Conservation (phyloP, 768 basidiomycete species). For the Kwoniella europaea region DNA sequence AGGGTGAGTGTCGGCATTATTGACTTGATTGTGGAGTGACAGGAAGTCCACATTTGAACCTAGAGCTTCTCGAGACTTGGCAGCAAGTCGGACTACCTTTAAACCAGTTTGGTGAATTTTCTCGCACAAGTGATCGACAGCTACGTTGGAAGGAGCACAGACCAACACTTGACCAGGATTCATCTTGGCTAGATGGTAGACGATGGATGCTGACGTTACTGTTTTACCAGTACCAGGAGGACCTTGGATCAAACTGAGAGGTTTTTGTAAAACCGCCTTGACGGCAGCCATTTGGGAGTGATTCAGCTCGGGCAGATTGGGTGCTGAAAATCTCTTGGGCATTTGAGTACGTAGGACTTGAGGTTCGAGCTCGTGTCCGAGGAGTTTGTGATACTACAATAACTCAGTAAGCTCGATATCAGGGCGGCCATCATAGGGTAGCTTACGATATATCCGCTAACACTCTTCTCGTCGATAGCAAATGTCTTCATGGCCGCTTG, state of each 20-base stretch:
- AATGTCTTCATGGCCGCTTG: slow-evolving; percentile 99
- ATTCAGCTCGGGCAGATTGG: slow-evolving; percentile 95
- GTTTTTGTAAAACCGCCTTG: slow-evolving; percentile 97
- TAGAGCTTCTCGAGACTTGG: slow-evolving; percentile 96
- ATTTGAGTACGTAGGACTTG: slow-evolving; percentile 74
- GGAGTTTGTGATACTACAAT: slow-evolving; percentile 92
- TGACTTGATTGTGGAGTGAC: slow-evolving; percentile 95
- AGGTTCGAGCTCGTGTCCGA: slow-evolving; percentile 96
- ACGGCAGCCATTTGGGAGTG: slow-evolving; percentile 99
- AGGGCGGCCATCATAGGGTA: too few species aligned
- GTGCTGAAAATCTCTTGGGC: slow-evolving; percentile 96
- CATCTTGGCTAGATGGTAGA: slow-evolving; percentile 99
- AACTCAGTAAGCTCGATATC: not conserved
- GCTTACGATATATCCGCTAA: slow-evolving; percentile 98
- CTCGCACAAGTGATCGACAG: slow-evolving; percentile 97
- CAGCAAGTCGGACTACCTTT: slow-evolving; percentile 95
- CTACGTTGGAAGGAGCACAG: slow-evolving; percentile 98
- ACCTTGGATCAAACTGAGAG: slow-evolving; percentile 95
- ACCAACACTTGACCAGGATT: slow-evolving; percentile 99
- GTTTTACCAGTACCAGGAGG: slow-evolving; percentile 99
- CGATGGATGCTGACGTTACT: slow-evolving; percentile 97
- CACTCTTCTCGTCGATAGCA: slow-evolving; percentile 98
- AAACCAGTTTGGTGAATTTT: slow-evolving; percentile 99
- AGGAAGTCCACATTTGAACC: slow-evolving; percentile 94
- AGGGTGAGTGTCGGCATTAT: slow-evolving; percentile 92